Percentiles rank a stretch among this genome's conserved stretches.
phyloP scores from a whole-genome alignment of 768 basidiomycete genomes.

The Artomyces pyxidatus region DNA sequence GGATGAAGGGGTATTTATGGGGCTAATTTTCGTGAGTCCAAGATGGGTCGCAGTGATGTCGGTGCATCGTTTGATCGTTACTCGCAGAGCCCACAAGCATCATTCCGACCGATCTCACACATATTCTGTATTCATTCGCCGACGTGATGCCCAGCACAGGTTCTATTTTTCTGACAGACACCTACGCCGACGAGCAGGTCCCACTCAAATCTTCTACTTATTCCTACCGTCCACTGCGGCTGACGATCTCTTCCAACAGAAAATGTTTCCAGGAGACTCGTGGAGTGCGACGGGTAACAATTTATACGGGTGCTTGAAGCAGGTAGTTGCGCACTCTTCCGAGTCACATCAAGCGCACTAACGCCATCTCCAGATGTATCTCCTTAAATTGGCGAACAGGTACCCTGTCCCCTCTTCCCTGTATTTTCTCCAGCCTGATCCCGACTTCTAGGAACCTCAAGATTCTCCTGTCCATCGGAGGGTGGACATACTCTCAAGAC shows the following conservation, averaged over 20 bases:
- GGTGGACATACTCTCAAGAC: slow-evolving; percentile 65
- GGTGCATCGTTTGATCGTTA: background rate
- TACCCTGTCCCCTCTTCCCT: slow-evolving; percentile 7
- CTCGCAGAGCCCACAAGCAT: slow-evolving; percentile 59
- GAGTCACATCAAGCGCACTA: background rate
- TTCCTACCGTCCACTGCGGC: background rate
- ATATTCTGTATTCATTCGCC: slow-evolving; percentile 76
- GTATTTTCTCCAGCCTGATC: too few species aligned
- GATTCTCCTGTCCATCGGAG: slow-evolving; percentile 45
- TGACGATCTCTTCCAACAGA: slow-evolving; percentile 35
- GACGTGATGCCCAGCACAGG: slow-evolving; percentile 59
- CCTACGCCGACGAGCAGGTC: slow-evolving; percentile 67
- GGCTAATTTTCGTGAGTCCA: slow-evolving; percentile 50
- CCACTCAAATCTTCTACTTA: background rate
- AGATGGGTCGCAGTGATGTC: background rate
- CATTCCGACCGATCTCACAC: slow-evolving; percentile 51
- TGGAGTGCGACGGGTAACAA: slow-evolving; percentile 74
- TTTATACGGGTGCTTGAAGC: slow-evolving; percentile 76
- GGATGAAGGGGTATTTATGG: slow-evolving; percentile 47
- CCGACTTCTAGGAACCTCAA: slow-evolving; percentile 34
- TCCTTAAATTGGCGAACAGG: slow-evolving; percentile 53
- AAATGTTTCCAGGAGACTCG: slow-evolving; percentile 64
- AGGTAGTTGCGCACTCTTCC: slow-evolving; percentile 36
- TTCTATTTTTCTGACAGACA: slow-evolving; percentile 56
- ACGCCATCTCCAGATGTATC: slow-evolving; percentile 28